These are phyloP conservation scores for Leccinum solheimii DNA, from an alignment of 1,284 basidiomycete genomes.

Conservation along the genomic window DNA sequence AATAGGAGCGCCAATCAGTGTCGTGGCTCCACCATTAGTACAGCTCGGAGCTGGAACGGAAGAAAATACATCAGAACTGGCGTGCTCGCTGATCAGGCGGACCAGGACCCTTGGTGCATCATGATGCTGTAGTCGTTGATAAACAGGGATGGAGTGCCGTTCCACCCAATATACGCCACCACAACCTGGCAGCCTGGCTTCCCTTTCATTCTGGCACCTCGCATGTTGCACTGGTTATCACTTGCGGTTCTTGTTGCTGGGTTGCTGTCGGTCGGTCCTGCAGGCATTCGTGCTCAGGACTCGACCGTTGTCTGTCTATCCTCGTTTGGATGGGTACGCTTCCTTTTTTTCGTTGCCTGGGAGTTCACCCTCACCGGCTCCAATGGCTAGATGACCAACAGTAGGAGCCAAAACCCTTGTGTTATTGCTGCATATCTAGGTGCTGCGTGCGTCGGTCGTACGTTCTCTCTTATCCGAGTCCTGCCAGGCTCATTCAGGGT, in stretches of 20 bases:
- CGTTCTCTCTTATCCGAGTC: conserved; percentile 8
- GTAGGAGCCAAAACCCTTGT: conserved; percentile 36
- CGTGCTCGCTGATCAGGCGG: not conserved
- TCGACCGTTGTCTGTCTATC: conserved; percentile 20
- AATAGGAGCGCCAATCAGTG: too few relatives aligned
- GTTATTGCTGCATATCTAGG: conserved; percentile 34
- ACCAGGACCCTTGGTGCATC: conserved; percentile 1
- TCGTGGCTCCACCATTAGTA: too few relatives aligned
- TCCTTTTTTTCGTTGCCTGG: not conserved
- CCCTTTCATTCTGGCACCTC: conserved; percentile 13
- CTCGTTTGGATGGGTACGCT: conserved; percentile 29
- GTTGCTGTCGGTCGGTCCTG: conserved; percentile 18
- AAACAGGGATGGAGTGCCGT: conserved; percentile 11
- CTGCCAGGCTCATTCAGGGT: not conserved
- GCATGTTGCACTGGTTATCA: conserved; percentile 10
- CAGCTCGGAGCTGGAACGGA: too few relatives aligned
- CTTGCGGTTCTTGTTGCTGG: conserved; percentile 19
- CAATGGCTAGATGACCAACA: conserved; percentile 35
- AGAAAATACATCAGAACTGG: too few relatives aligned
- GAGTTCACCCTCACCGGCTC: not conserved
- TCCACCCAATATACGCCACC: not conserved
- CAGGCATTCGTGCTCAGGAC: conserved; percentile 21
- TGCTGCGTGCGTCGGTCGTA: conserved; percentile 35
- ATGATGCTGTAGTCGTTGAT: conserved; percentile 10
- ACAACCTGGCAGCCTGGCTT: too few relatives aligned